Evolutionary conservation across 805 yeast genomes (phyloP).

Genomic region (Yarrowia sp.): DNA sequence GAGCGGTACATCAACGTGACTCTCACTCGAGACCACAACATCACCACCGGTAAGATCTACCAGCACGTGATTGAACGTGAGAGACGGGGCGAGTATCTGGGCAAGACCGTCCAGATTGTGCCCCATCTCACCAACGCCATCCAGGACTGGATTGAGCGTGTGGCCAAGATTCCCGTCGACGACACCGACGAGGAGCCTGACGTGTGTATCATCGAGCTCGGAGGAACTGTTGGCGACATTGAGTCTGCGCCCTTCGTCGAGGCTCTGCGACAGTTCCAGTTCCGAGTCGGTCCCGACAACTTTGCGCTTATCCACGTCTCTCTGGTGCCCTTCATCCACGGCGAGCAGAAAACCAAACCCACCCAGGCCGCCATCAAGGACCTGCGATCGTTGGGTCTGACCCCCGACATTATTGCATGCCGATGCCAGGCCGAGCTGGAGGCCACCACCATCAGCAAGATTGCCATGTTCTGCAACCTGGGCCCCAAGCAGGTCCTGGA

Average conservation of each 20-base stretch:
- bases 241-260: constrained; percentile 99
- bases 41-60: constrained; percentile 97
- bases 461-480: constrained; percentile 98
- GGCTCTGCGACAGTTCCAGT: constrained; percentile 98
- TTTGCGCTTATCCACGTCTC: constrained; percentile 96
- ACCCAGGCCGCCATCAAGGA: constrained; percentile 99
- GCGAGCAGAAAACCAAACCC: constrained; percentile 98
- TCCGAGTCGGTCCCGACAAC: constrained; percentile 89
- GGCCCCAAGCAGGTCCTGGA: constrained; percentile 97
- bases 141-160: constrained; percentile 97
- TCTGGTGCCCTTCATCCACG: constrained; percentile 94
- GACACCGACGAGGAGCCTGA: constrained; percentile 84
- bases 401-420: constrained; percentile 97
- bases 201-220: constrained; percentile 93
- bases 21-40: constrained; percentile 88
- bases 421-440: constrained; percentile 86
- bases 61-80: constrained; percentile 90
- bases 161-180: constrained; percentile 89
- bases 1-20: constrained; percentile 95
- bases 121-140: constrained; percentile 97
- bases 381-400: constrained; percentile 88
- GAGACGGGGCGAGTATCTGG: constrained; percentile 94
- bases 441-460: constrained; percentile 82
- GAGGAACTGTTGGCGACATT: constrained; percentile 99
- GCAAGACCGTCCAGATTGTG: constrained; percentile 99